Percentiles rank a stretch among this genome's conserved stretches.
phyloP scores from a whole-genome alignment of 768 basidiomycete species.

The Lactarius evosmus region DNA sequence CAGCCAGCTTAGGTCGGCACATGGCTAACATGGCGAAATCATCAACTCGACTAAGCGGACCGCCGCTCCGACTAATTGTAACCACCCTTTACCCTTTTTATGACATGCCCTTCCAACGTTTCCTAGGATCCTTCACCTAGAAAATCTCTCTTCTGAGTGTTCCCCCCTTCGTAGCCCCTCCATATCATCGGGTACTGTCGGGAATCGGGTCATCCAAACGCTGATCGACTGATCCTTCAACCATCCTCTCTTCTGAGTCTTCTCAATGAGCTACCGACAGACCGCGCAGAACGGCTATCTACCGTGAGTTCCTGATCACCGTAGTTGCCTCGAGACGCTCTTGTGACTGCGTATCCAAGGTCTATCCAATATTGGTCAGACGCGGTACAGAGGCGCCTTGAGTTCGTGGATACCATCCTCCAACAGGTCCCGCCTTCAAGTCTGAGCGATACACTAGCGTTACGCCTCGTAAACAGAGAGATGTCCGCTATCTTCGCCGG shows the following conservation, averaged over 20 bases:
- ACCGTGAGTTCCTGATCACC: conserved; percentile 12
- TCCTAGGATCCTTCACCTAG: neutral
- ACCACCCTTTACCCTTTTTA: neutral
- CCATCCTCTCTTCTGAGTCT: no score
- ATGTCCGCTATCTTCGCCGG: conserved; percentile 14
- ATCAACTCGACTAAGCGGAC: neutral
- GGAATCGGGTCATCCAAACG: neutral
- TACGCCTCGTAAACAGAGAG: conserved; percentile 12
- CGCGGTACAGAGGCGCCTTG: conserved; percentile 16
- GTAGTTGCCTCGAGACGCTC: neutral
- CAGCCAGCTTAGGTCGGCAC: neutral
- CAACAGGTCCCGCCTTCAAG: conserved; percentile 12
- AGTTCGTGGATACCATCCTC: conserved; percentile 12
- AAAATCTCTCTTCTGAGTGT: neutral
- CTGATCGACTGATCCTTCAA: neutral
- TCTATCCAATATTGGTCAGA: conserved; percentile 22
- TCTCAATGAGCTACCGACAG: conserved; percentile 6
- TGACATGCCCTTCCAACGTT: neutral
- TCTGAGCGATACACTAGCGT: conserved; percentile 5
- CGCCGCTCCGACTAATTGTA: neutral
- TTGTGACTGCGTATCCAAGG: neutral
- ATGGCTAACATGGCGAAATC: no score
- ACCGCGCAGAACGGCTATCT: neutral
- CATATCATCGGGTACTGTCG: neutral
- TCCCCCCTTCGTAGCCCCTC: neutral